Percentiles rank a stretch among this genome's conserved stretches.
These are phyloP conservation scores for Alloascoidea africana DNA, from an alignment of 805 yeast species.

Conservation along the genomic window DNA sequence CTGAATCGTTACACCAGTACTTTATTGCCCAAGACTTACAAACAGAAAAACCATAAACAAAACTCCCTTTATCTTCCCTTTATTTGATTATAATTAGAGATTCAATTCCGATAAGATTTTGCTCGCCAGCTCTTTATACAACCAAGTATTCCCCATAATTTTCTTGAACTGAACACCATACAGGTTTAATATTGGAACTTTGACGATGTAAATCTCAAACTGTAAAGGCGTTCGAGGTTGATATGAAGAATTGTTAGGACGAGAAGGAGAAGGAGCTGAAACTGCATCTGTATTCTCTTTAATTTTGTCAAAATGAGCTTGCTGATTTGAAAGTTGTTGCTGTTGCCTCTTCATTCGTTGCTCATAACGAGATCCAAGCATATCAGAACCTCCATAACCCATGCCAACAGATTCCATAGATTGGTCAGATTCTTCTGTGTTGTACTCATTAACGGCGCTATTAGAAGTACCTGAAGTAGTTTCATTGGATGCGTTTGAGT, in stretches of 20 bases:
- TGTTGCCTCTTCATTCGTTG: background rate
- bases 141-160: slow-evolving; percentile 88
- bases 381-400: background rate
- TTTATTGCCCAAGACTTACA: too few relatives aligned
- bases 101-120: slow-evolving; percentile 63
- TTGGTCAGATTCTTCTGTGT: background rate
- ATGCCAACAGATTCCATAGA: background rate
- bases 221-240: slow-evolving; percentile 62
- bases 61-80: too few relatives aligned
- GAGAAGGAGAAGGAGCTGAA: too few relatives aligned
- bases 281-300: too few relatives aligned
- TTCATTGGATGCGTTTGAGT: background rate
- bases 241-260: too few relatives aligned
- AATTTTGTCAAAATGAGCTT: too few relatives aligned
- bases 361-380: slow-evolving; percentile 1
- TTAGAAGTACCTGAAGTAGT: too few relatives aligned
- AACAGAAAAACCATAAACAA: too few relatives aligned
- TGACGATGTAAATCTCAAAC: slow-evolving; percentile 84
- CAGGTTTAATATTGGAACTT: slow-evolving; percentile 78
- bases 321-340: too few relatives aligned
- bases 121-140: slow-evolving; percentile 81
- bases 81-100: slow-evolving; percentile 22
- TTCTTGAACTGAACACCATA: slow-evolving; percentile 94
- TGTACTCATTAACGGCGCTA: too few relatives aligned
- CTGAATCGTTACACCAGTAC: too few relatives aligned